phyloP scores from a whole-genome alignment of 177 flowering plant genomes.

The Vitis hybrid region DNA sequence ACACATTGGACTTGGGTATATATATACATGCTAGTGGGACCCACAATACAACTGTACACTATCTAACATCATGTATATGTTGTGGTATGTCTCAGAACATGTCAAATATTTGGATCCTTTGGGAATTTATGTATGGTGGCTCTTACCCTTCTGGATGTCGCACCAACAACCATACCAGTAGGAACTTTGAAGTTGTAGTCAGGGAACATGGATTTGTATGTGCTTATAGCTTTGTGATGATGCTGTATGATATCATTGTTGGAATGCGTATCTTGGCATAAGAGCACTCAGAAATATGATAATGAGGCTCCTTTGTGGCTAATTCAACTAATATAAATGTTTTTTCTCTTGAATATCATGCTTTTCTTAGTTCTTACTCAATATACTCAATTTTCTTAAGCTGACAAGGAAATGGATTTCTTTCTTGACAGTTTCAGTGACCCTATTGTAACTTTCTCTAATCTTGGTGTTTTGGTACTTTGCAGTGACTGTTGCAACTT shows the following conservation, averaged over 20 bases:
- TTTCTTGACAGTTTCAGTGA: background rate
- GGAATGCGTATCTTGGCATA: no score
- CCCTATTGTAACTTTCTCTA: background rate
- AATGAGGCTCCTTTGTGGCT: no score
- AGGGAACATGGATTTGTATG: background rate
- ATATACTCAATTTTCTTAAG: no score
- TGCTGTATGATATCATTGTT: no score
- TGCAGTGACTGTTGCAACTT: constrained; percentile 78
- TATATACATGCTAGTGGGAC: no score
- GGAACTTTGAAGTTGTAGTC: background rate
- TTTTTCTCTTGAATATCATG: background rate
- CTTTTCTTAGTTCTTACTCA: background rate
- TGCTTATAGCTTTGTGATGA: no score
- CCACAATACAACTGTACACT: no score
- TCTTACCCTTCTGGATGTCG: background rate
- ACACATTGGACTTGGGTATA: no score
- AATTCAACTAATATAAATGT: background rate
- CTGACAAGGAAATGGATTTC: no score
- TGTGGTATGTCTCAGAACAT: no score
- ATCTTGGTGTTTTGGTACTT: constrained; percentile 14
- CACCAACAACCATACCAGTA: background rate
- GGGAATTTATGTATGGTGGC: background rate
- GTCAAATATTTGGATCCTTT: background rate
- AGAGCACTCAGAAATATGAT: no score
- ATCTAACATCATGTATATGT: no score